Evolutionary conservation across 2,329 filamentous ascomycete species (phyloP).

Genomic region (Pseudocercospora fuligena): DNA sequence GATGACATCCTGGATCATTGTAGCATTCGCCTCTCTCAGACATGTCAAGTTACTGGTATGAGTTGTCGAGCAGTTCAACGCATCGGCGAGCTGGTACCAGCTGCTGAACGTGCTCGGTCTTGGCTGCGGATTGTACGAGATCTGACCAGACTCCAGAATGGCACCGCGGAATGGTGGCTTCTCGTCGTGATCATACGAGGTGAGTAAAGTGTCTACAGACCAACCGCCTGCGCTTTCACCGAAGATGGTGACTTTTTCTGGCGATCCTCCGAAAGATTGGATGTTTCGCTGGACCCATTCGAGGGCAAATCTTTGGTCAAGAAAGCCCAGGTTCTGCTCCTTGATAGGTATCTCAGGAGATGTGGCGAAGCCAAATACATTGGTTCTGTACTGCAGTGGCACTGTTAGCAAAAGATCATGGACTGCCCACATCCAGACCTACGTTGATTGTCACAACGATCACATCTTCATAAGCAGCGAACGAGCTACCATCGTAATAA

Average conservation of each 20-base stretch:
- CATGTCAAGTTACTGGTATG: slow-evolving; percentile 38
- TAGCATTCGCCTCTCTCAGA: slow-evolving; percentile 39
- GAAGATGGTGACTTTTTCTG: slow-evolving; percentile 44
- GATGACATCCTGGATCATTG: slow-evolving; percentile 39
- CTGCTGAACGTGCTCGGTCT: slow-evolving; percentile 24
- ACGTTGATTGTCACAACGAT: slow-evolving; percentile 41
- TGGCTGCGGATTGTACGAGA: slow-evolving; percentile 33
- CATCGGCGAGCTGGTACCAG: slow-evolving; percentile 35
- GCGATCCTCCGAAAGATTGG: slow-evolving; percentile 43
- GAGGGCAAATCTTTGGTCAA: slow-evolving; percentile 44
- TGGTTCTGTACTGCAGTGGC: slow-evolving; percentile 37
- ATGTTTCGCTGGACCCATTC: slow-evolving; percentile 47
- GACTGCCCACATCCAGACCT: background rate
- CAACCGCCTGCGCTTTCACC: slow-evolving; percentile 42
- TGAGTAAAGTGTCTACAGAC: slow-evolving; percentile 41
- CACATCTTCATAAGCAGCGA: slow-evolving; percentile 43
- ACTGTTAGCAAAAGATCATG: no score
- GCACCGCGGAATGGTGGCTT: slow-evolving; percentile 43
- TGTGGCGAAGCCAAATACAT: slow-evolving; percentile 48
- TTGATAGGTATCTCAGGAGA: slow-evolving; percentile 42
- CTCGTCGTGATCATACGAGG: slow-evolving; percentile 33
- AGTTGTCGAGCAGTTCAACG: slow-evolving; percentile 36
- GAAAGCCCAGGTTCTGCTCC: slow-evolving; percentile 43
- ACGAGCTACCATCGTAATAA: slow-evolving; percentile 40
- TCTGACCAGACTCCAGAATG: slow-evolving; percentile 41